Base-by-base conservation (phyloP, 768 basidiomycete species). In the Boletus subparvulus region DNA sequence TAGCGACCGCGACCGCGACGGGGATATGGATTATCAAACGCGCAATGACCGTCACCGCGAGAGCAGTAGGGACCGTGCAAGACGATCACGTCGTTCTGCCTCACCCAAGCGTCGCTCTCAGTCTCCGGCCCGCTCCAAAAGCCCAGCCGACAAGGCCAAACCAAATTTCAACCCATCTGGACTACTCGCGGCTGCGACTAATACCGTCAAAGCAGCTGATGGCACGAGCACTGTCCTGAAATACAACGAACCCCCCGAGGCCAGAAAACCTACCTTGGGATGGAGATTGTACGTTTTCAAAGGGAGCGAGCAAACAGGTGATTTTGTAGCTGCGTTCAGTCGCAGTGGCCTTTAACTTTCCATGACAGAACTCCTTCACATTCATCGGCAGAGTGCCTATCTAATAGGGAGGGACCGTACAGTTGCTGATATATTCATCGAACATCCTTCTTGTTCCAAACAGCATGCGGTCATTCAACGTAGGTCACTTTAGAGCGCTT, bases 281-380 rank as follows among this genome's bases (percentile, higher is more conserved):
- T 98, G 97, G 97, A 80, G 97, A 69, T 68, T 99, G 59, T 99
- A 98, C 68, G 95, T 98, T 35, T 99, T 98, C 81, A 98, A 98
- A 74, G 96, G 91, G 21, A 83, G 81, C 51, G 94, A 97, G 64
- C 90, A 98, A 79, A 78, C 87, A 48, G 95, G 96, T 96, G 68
- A 91, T 77, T 50, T 51, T 47, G n/a, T 48, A 24, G 35, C 5
- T 30, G 21, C 2, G 4, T 52, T 7, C 33, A 8, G 5, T 7
- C 14, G 9, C 12, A 11, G 19, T 17, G 13, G n/a, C 50, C 6
- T 17, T 30, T 59, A 32, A 61, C 45, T 42, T 42, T 39, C 9
- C 32, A 16, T 40, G 14, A 19, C 45, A 98, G 96, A 96, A 61
- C 74, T 96, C 59, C 80, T 98, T 55, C 94, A 98, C 67, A 92